phyloP scores from a whole-genome alignment of 2,329 filamentous ascomycete species.

The Fusarium sp. region DNA sequence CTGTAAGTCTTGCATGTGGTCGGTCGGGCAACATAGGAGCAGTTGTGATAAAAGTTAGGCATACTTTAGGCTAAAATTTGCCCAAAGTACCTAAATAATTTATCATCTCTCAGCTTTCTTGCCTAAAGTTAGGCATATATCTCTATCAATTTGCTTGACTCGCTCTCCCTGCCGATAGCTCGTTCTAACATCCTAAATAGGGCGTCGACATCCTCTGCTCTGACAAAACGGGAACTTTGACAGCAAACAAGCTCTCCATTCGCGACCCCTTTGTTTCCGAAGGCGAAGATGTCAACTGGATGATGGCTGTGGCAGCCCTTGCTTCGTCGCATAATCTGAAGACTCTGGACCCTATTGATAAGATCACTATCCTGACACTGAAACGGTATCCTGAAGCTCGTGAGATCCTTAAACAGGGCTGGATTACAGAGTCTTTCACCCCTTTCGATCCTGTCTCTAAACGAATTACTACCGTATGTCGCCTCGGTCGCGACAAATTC shows the following conservation, averaged over 20 bases:
- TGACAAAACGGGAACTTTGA: constrained; percentile 31
- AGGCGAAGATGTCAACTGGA: constrained; percentile 36
- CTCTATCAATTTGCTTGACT: no score
- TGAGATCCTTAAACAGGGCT: constrained; percentile 29
- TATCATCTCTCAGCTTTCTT: no score
- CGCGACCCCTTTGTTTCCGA: constrained; percentile 32
- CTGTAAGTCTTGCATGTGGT: background rate
- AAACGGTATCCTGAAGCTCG: constrained; percentile 32
- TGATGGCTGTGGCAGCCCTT: constrained; percentile 37
- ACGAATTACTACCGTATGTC: constrained; percentile 32
- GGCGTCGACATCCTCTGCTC: constrained; percentile 36
- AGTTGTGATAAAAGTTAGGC: no score
- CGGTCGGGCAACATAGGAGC: no score
- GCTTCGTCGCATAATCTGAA: constrained; percentile 21
- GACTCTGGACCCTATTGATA: constrained; percentile 26
- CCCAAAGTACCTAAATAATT: no score
- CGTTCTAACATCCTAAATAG: background rate
- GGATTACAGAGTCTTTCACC: constrained; percentile 26
- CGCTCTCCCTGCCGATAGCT: no score
- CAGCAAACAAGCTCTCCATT: constrained; percentile 31
- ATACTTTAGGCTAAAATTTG: no score
- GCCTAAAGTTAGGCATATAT: no score
- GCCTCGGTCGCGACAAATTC: constrained; percentile 4
- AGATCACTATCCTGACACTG: constrained; percentile 35
- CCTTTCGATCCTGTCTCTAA: constrained; percentile 36